These are phyloP conservation scores for Chalciporus pseudorubinellus DNA, from an alignment of 768 basidiomycete genomes.

Conservation along the genomic window DNA sequence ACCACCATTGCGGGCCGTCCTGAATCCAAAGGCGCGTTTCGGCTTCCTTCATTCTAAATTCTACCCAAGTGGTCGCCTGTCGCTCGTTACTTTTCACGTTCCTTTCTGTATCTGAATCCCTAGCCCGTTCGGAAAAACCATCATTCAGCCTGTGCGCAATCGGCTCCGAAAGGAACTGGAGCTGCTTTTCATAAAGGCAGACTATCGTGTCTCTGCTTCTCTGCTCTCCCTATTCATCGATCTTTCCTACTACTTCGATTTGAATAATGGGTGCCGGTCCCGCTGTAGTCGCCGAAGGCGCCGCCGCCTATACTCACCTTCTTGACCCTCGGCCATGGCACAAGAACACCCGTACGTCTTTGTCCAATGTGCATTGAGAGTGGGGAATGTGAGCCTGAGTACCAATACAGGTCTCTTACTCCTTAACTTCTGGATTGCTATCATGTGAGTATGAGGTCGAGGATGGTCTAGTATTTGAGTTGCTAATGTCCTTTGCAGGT, in stretches of 20 bases:
- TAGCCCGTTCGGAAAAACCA: neutral
- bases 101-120: neutral
- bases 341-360: slow-evolving; percentile 56
- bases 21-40: neutral
- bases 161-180: neutral
- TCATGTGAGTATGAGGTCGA: slow-evolving; percentile 43
- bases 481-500: slow-evolving; percentile 14
- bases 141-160: neutral
- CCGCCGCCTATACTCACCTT: slow-evolving; percentile 47
- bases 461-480: too few relatives aligned
- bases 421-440: slow-evolving; percentile 63
- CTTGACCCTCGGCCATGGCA: slow-evolving; percentile 67
- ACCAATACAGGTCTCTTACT: slow-evolving; percentile 43
- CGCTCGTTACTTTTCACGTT: slow-evolving; percentile 4
- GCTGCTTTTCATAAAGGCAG: neutral
- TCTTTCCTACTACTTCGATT: neutral
- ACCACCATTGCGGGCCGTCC: neutral
- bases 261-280: slow-evolving; percentile 56
- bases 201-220: neutral
- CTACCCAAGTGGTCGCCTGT: neutral
- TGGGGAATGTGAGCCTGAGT: neutral
- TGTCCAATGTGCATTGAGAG: neutral
- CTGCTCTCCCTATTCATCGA: neutral
- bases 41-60: neutral
- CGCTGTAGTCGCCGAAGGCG: slow-evolving; percentile 33